A percentile compares a stretch with the other conserved stretches of the same genome.
Evolutionary conservation across 2,329 filamentous ascomycete species (phyloP).

Genomic region (Meredithiella fracta): DNA sequence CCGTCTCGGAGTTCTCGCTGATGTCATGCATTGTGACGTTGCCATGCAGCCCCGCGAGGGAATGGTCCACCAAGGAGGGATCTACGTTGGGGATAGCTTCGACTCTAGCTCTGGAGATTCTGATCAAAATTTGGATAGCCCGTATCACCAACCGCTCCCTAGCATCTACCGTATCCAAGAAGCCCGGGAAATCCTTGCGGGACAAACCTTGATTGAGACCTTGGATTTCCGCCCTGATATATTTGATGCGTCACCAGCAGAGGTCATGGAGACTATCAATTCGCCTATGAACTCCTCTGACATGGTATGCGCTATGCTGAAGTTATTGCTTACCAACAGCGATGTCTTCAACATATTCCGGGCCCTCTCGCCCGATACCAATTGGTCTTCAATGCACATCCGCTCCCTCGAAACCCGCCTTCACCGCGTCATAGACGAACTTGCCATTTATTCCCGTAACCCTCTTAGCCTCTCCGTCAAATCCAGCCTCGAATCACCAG

Average conservation of each 20-base stretch:
- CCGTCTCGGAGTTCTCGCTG: constrained; percentile 35
- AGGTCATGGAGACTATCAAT: constrained; percentile 17
- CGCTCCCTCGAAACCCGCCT: constrained; percentile 32
- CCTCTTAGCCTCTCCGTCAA: background rate
- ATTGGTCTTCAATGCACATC: constrained; percentile 31
- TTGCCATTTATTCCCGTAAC: constrained; percentile 23
- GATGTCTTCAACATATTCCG: constrained; percentile 38
- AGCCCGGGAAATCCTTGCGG: constrained; percentile 34
- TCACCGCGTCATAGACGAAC: constrained; percentile 28
- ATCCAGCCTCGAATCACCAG: constrained; percentile 19
- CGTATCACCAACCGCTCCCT: constrained; percentile 14
- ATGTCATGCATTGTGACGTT: constrained; percentile 33
- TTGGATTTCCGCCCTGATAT: constrained; percentile 33
- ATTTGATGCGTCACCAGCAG: constrained; percentile 20
- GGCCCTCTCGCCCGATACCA: constrained; percentile 27
- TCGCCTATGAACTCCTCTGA: constrained; percentile 27
- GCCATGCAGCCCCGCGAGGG: constrained; percentile 15
- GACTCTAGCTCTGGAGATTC: constrained; percentile 12
- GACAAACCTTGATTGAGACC: constrained; percentile 24
- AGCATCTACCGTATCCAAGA: constrained; percentile 27
- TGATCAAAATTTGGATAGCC: constrained; percentile 13
- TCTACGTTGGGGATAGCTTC: background rate
- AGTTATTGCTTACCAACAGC: constrained; percentile 37
- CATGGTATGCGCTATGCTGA: constrained; percentile 34
- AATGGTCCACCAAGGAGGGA: constrained; percentile 6